phyloP scores from a whole-genome alignment of 441 rosid species.

The Gossypium gossypioides region DNA sequence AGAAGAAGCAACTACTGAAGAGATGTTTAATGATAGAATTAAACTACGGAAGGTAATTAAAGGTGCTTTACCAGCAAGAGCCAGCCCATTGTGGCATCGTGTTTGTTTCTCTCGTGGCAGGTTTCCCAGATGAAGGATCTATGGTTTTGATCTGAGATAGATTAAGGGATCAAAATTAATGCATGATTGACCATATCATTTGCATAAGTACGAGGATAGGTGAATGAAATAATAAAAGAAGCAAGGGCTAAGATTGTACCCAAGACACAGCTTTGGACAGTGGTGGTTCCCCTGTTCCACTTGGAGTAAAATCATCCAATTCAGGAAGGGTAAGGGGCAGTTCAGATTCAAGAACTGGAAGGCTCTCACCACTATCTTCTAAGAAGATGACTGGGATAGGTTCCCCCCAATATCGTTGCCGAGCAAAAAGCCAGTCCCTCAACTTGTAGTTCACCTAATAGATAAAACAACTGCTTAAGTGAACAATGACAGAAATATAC shows the following conservation, averaged over 20 bases:
- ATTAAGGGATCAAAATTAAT: neutral
- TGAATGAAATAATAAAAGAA: neutral
- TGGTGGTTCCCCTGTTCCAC: constrained; percentile 93
- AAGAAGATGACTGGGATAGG: constrained; percentile 80
- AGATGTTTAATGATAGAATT: neutral
- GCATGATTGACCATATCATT: neutral
- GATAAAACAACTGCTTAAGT: constrained; percentile 5
- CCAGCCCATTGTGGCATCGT: constrained; percentile 99
- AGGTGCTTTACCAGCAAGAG: constrained; percentile 77
- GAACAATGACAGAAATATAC: neutral
- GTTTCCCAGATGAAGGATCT: constrained; percentile 61
- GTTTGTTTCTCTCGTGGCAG: constrained; percentile 84
- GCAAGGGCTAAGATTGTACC: constrained; percentile 32
- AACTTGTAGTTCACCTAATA: constrained; percentile 80
- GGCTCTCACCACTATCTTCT: constrained; percentile 54
- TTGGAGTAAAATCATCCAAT: constrained; percentile 88
- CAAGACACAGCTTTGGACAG: constrained; percentile 70
- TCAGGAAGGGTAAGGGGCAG: constrained; percentile 83
- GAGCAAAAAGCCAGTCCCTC: constrained; percentile 97
- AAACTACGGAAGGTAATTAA: neutral
- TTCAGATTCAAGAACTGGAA: constrained; percentile 67
- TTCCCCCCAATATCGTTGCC: constrained; percentile 99
- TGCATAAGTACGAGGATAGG: neutral
- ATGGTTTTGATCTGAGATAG: constrained; percentile 50
- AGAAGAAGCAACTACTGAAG: neutral